phyloP scores from a whole-genome alignment of 768 basidiomycete species.

The Multifurca ochricompacta region DNA sequence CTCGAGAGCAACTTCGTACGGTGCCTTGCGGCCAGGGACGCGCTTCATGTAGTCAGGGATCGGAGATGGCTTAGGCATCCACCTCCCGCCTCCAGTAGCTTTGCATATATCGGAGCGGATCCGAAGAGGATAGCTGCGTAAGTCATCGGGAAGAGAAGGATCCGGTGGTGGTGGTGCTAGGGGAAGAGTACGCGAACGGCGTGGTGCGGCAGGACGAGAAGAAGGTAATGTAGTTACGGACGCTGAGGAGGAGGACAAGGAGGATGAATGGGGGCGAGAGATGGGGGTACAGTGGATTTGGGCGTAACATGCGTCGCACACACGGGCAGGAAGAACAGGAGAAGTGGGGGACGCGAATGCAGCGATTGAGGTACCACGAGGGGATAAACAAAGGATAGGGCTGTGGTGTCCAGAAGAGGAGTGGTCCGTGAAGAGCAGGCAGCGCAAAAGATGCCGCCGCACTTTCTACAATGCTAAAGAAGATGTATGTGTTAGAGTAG shows the following conservation, averaged over 20 bases:
- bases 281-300: slow-evolving; percentile 55
- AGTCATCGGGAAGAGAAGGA: slow-evolving; percentile 46
- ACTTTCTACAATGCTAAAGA: slow-evolving; percentile 74
- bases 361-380: slow-evolving; percentile 54
- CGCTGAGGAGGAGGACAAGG: slow-evolving; percentile 23
- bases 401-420: slow-evolving; percentile 63
- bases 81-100: slow-evolving; percentile 70
- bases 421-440: slow-evolving; percentile 54
- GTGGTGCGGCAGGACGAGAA: slow-evolving; percentile 8
- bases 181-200: slow-evolving; percentile 31
- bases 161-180: slow-evolving; percentile 26
- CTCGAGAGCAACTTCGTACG: slow-evolving; percentile 65
- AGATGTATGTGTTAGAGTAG: background rate
- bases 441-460: slow-evolving; percentile 69
- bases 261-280: slow-evolving; percentile 27
- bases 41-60: slow-evolving; percentile 39
- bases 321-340: slow-evolving; percentile 49
- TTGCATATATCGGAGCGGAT: slow-evolving; percentile 66
- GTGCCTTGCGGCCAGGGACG: slow-evolving; percentile 59
- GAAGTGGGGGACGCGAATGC: slow-evolving; percentile 51
- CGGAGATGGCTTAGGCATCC: slow-evolving; percentile 54
- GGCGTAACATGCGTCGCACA: slow-evolving; percentile 73
- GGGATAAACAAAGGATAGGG: slow-evolving; percentile 61
- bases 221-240: slow-evolving; percentile 18
- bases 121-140: slow-evolving; percentile 66